phyloP scores from a whole-genome alignment of 345 rosid species.

The Boechera stricta region DNA sequence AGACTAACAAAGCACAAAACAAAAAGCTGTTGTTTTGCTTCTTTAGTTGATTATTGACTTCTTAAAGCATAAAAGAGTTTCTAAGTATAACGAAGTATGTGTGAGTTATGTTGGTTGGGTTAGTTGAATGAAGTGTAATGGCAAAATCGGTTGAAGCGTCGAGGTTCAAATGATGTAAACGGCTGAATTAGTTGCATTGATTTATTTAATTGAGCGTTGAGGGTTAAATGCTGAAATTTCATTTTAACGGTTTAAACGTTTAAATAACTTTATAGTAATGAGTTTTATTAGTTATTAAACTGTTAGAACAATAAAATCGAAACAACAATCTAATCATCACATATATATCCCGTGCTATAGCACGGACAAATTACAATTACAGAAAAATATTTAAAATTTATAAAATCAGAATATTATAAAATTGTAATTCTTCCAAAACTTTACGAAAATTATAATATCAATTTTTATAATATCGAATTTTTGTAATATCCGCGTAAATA shows the following conservation, averaged over 20 bases:
- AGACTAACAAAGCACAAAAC: conserved; percentile 34
- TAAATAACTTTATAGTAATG: conserved; percentile 1
- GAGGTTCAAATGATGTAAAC: conserved; percentile 41
- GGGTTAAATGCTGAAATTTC: conserved; percentile 41
- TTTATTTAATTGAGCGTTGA: conserved; percentile 20
- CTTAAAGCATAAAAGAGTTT: conserved; percentile 15
- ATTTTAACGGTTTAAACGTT: conserved; percentile 18
- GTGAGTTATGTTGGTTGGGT: conserved; percentile 32
- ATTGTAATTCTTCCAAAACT: no score
- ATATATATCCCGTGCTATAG: neutral
- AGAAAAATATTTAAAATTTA: no score
- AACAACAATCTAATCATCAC: conserved; percentile 2
- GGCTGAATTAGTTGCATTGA: conserved; percentile 39
- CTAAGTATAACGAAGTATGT: neutral
- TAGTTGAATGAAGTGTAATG: conserved; percentile 39
- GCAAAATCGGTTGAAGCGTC: conserved; percentile 43
- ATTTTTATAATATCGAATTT: no score
- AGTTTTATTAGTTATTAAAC: neutral
- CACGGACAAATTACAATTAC: no score
- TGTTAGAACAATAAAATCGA: conserved; percentile 1
- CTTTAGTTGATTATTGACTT: conserved; percentile 35
- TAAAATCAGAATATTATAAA: no score
- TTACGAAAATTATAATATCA: no score
- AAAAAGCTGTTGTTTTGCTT: conserved; percentile 33
- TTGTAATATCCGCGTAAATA: no score